Evolutionary conservation across 306 rosid species (phyloP).

Genomic region (Corylus avellana): DNA sequence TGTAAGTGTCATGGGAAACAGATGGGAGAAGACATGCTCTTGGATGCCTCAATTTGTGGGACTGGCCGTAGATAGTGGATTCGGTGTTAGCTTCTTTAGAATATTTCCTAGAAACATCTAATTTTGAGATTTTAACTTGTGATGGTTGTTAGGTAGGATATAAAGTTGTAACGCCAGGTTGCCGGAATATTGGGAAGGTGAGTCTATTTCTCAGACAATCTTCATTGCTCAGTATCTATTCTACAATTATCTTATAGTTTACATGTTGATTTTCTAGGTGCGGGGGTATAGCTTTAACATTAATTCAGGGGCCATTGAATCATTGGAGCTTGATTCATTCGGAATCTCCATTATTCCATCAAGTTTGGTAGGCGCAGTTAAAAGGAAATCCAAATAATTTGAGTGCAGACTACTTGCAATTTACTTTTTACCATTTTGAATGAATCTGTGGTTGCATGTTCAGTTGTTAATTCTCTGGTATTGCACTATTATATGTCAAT

Average conservation of each 20-base stretch:
- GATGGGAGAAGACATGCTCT: background rate
- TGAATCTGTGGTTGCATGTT: background rate
- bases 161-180: slow-evolving; percentile 82
- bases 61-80: background rate
- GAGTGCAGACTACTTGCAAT: slow-evolving; percentile 16
- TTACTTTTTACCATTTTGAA: slow-evolving; percentile 8
- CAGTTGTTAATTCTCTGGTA: background rate
- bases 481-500: background rate
- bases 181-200: slow-evolving; percentile 83
- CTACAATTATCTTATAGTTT: slow-evolving; percentile 16
- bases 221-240: slow-evolving; percentile 2
- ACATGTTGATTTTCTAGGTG: slow-evolving; percentile 50
- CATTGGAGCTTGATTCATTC: slow-evolving; percentile 90
- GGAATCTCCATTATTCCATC: slow-evolving; percentile 89
- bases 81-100: background rate
- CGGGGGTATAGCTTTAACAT: slow-evolving; percentile 88
- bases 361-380: slow-evolving; percentile 63
- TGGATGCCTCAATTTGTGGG: background rate
- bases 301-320: slow-evolving; percentile 79
- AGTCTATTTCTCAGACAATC: slow-evolving; percentile 13
- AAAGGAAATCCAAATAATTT: background rate
- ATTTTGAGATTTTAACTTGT: slow-evolving; percentile 29
- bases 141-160: slow-evolving; percentile 84
- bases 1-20: background rate
- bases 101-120: background rate